Evolutionary conservation across 2,329 filamentous ascomycete genomes (phyloP), one percentile per base, ranked within the genome.

Genomic region (Penicillium psychrosexuale): DNA sequence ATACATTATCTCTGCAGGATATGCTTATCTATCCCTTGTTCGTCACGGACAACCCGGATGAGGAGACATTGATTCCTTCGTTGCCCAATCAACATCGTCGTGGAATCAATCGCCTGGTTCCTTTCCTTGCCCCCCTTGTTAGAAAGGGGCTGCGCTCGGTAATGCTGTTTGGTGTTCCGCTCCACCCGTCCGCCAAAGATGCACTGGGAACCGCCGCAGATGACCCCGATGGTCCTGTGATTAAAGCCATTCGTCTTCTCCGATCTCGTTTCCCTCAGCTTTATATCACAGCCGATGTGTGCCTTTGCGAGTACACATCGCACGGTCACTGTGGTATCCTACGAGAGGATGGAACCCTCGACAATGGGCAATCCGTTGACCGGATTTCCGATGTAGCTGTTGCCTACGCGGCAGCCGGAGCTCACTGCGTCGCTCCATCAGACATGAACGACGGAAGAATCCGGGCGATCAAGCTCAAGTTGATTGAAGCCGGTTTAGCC

Each of bases 401-500:
- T 61, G 90, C 93, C 33, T 99, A 99, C 71, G 94, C 94, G n/a
- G 83, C 88, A 68, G 94, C 94, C 15, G 94, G 94, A 54, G 94
- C 93, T 0, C 94, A 99, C 76, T 97, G 93, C 72, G 91, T 99
- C 28, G 94, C 94, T 0, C 94, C 94, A 2, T 96, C 91, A 1
- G 94, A 99, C 74, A 99, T 99, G 94, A 99, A 97, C 72, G 94
- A 99, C 72, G 94, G 94, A 28, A 89, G 94, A 61, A 95, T 99
- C 68, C 90, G 93, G 55, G 93, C 92, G 58, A 99, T 99, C 75
- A 99, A 99, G 81, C 83, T 97, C 51, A 97, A 97, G 80, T 81
- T 99, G 59, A 97, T 97, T 55, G 93, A 97, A 74, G 87, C 91
- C 55, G 93, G 93, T 51, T 89, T 97, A 65, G 88, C 92, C 7